phyloP scores from a whole-genome alignment of 257 asterid species.

The Salvia miltiorrhiza region DNA sequence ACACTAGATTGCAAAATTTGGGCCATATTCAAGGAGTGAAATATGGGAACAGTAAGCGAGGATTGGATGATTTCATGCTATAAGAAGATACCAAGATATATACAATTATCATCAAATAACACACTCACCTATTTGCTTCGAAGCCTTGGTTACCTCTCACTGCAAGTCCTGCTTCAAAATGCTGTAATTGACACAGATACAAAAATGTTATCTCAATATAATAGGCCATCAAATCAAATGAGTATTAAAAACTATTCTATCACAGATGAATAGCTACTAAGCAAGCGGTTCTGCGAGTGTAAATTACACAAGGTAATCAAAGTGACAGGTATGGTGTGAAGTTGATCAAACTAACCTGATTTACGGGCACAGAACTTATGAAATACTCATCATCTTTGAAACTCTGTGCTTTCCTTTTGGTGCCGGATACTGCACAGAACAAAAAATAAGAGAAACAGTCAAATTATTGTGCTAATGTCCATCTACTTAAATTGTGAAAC shows the following conservation, averaged over 20 bases:
- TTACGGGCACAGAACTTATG: conserved; percentile 88
- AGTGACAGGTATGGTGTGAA: background rate
- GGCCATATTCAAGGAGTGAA: conserved; percentile 3
- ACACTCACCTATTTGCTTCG: conserved; percentile 65
- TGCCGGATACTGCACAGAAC: conserved; percentile 55
- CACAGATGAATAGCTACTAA: background rate
- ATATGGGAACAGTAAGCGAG: background rate
- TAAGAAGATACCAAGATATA: background rate
- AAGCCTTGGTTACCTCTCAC: conserved; percentile 65
- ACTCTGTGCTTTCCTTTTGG: conserved; percentile 72
- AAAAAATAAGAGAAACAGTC: conserved; percentile 5
- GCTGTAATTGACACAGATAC: conserved; percentile 50
- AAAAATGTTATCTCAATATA: conserved; percentile 17
- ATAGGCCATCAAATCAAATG: conserved; percentile 1
- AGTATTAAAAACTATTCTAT: background rate
- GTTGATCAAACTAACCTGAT: conserved; percentile 48
- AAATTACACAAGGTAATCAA: background rate
- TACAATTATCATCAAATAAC: background rate
- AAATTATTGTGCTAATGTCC: background rate
- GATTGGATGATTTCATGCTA: background rate
- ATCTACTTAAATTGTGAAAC: conserved; percentile 7
- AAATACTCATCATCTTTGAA: conserved; percentile 90
- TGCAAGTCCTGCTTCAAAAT: conserved; percentile 93
- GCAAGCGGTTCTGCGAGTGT: background rate
- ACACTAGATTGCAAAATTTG: background rate